A percentile compares a stretch with the other conserved stretches of the same genome.
These are phyloP conservation scores for Halophytophthora polymorphica DNA, from an alignment of 352 stramenopile species.

Conservation along the genomic window DNA sequence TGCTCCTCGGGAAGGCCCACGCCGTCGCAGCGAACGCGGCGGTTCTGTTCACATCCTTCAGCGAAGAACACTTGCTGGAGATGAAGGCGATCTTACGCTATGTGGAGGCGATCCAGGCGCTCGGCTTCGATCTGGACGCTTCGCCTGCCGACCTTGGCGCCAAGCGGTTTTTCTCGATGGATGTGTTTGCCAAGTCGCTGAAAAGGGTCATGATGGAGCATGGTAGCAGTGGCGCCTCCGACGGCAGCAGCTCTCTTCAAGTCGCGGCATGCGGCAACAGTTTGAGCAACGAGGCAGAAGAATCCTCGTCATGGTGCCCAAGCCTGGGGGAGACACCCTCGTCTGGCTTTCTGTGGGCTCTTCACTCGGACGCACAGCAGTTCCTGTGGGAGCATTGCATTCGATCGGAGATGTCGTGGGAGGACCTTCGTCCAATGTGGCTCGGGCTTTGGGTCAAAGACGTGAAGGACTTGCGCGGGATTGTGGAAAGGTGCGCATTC, in stretches of 20 bases:
- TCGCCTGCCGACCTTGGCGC: constrained; percentile 72
- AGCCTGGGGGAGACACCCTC: constrained; percentile 57
- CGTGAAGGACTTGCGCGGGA: constrained; percentile 55
- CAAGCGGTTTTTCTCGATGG: constrained; percentile 73
- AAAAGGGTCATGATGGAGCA: constrained; percentile 37
- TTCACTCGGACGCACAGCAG: constrained; percentile 81
- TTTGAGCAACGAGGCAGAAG: constrained; percentile 18
- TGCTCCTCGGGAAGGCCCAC: constrained; percentile 23
- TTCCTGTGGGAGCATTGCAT: constrained; percentile 77
- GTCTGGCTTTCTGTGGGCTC: constrained; percentile 70
- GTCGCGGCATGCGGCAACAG: constrained; percentile 14
- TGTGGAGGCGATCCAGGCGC: constrained; percentile 64
- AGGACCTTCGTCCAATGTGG: constrained; percentile 62
- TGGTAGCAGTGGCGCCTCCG: neutral
- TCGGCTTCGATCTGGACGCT: constrained; percentile 74
- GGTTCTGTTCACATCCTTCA: constrained; percentile 63
- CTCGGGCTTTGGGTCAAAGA: constrained; percentile 80
- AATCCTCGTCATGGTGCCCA: constrained; percentile 5
- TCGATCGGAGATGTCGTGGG: constrained; percentile 53
- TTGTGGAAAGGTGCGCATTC: constrained; percentile 54
- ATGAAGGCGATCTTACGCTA: constrained; percentile 71
- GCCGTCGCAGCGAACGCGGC: constrained; percentile 34
- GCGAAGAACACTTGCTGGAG: constrained; percentile 63
- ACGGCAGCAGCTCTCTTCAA: constrained; percentile 1
- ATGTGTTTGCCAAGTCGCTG: constrained; percentile 61